phyloP scores from a whole-genome alignment of 768 basidiomycete species.

The Phylloporus scabripes region DNA sequence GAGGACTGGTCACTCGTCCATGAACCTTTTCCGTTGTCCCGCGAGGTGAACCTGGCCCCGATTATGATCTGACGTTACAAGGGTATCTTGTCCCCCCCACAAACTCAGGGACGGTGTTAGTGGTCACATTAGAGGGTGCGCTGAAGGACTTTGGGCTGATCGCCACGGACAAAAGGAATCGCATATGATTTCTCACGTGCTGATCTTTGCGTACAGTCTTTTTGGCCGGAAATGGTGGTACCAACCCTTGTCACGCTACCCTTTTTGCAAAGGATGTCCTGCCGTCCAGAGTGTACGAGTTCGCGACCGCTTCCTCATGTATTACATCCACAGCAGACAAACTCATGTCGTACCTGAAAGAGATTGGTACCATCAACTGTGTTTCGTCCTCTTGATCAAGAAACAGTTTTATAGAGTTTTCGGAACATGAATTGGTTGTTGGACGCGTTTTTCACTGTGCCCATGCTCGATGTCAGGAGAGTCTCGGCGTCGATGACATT shows the following conservation, averaged over 20 bases:
- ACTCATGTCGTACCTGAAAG: conserved; percentile 52
- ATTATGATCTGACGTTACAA: conserved; percentile 59
- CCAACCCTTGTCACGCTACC: conserved; percentile 54
- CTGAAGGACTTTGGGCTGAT: conserved; percentile 77
- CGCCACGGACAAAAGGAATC: conserved; percentile 60
- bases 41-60: conserved; percentile 40
- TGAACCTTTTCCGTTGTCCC: conserved; percentile 70
- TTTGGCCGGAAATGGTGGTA: conserved; percentile 68
- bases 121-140: conserved; percentile 72
- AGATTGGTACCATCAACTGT: background rate
- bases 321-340: conserved; percentile 73
- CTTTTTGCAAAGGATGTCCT: conserved; percentile 66
- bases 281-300: conserved; percentile 55
- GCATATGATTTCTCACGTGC: background rate
- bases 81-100: conserved; percentile 63
- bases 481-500: background rate
- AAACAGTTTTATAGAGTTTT: background rate
- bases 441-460: background rate
- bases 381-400: background rate
- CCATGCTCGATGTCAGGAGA: background rate
- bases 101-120: conserved; percentile 75
- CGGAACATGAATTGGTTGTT: background rate
- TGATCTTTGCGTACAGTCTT: conserved; percentile 25
- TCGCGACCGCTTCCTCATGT: conserved; percentile 60
- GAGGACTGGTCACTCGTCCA: conserved; percentile 5